Base-by-base conservation (phyloP, 345 rosid species). In the Balakata baccata region DNA sequence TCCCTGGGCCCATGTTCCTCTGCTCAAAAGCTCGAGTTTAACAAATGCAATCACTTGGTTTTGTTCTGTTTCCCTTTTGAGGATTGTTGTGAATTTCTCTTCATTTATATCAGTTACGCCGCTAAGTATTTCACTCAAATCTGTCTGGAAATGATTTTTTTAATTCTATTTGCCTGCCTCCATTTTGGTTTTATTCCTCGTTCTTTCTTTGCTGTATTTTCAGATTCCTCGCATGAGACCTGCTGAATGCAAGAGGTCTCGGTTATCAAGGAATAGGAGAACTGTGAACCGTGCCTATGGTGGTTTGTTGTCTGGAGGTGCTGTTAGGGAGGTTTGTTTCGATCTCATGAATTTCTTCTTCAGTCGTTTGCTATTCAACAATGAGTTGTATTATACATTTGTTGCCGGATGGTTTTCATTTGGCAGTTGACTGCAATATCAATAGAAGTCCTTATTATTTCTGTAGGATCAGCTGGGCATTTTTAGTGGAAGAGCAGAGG, bases 201-300 rank as follows among this genome's bases (percentile, higher is more conserved):
- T 39, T 14, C 20, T 1, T 34, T 20, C 13, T 22, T 39, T 73
- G 18, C 41, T 52, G 39, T 41, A 2, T 45, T 66, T 6, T 6
- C 71, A 74, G 77, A 74, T 74, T 67, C 71, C 77, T 47, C 77
- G 54, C 64, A 20, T 74, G 53, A 66, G 71, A 46, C 77, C 77
- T 23, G 71, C 77, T 5, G 72, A 66, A 25, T 74, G 66, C 57
- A 74, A 66, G 64, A 74, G 68, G 51, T 63, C 69, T 51, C 50
- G 75, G 39, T 72, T 72, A 50, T 12, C 68, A 0, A 37, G 69
- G 66, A 74, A 74, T 25, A 41, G 77, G 43, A 56, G 77, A 18
- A 74, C 77, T 11, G 72, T 74, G 54, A 74, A 74, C 17, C 77
- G 65, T 20, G 23, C 65, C 13, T 74, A 65, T 74, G 64, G 77